A percentile compares a stretch with the other conserved stretches of the same genome.
phyloP scores from a whole-genome alignment of 345 rosid genomes.

The Eucalyptus tenuipes region DNA sequence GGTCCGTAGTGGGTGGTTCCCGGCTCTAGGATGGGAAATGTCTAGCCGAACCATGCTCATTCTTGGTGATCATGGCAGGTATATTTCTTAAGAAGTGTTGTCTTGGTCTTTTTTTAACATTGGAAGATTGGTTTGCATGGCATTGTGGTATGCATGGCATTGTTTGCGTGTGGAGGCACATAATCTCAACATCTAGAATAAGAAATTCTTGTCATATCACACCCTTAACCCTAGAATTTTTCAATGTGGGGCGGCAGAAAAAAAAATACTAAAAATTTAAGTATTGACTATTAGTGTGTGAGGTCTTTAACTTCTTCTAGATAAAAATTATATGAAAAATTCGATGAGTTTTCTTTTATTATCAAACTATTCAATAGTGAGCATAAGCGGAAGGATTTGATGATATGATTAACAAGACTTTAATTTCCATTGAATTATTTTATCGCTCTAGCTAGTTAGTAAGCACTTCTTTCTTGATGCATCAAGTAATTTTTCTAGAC shows the following conservation, averaged over 20 bases:
- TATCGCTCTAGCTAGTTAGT: neutral
- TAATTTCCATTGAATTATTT: neutral
- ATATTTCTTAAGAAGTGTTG: too few species aligned
- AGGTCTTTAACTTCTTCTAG: neutral
- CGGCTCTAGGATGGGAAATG: accelerated
- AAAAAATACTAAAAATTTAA: too few species aligned
- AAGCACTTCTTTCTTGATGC: neutral
- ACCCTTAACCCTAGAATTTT: neutral
- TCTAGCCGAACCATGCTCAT: too few species aligned
- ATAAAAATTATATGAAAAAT: neutral
- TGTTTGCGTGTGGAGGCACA: too few species aligned
- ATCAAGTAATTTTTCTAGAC: neutral
- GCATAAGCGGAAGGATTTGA: neutral
- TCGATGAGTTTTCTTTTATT: neutral
- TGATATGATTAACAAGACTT: neutral
- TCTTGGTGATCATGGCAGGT: too few species aligned
- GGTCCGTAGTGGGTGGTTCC: too few species aligned
- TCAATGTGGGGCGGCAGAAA: neutral
- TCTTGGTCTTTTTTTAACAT: too few species aligned
- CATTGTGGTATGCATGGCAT: too few species aligned
- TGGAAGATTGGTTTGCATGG: too few species aligned
- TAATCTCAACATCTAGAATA: neutral
- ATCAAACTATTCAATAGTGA: neutral
- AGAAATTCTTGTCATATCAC: neutral
- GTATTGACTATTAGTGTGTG: neutral